Evolutionary conservation across 345 rosid genomes (phyloP), one percentile per base, ranked within the genome.

Genomic region (Syzygium aqueum): DNA sequence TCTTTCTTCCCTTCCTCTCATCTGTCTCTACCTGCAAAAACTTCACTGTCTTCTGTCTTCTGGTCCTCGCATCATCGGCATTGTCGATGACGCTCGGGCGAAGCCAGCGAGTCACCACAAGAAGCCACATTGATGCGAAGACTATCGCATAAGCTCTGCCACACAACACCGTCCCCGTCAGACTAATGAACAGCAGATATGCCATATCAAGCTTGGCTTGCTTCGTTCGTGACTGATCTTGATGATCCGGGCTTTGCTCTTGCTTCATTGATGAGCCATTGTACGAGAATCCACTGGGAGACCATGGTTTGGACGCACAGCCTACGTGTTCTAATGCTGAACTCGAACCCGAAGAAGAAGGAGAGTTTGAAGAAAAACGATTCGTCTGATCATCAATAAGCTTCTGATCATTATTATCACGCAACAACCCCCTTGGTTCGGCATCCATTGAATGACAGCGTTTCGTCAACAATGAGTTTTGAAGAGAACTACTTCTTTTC

Each of bases 121-220:
- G n/a, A 63, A 93, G 73, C 88, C 88, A 91, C 25, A 89, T 54
- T 13, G 91, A 89, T 21, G 93, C 89, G 43, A 90, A 88, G 28
- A 92, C 53, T 87, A 93, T 90, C 46, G 93, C 95, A 50, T 84
- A 89, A 16, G 89, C 23, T 84, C 88, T 91, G 6, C 95, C 95
- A 88, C 92, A 91, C n/a, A 91, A 53, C 21, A 89, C 83, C 13
- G 91, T 93, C 86, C 88, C 83, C 8, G 82, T 52, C 5, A 92
- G 86, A 84, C 86, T 88, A n/a, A 88, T 21, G 3, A 91, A 5
- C 46, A 67, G 12, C 22, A 17, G 37, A 28, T 63, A 63, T 28
- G 77, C 21, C 77, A 33, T 67, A 33, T 17, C 6, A 67, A 33
- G 78, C 40, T 33, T 33, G 78, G 78, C 78, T 67, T 13, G 13